phyloP scores from a whole-genome alignment of 768 basidiomycete genomes.

The Leccinum imitatum region DNA sequence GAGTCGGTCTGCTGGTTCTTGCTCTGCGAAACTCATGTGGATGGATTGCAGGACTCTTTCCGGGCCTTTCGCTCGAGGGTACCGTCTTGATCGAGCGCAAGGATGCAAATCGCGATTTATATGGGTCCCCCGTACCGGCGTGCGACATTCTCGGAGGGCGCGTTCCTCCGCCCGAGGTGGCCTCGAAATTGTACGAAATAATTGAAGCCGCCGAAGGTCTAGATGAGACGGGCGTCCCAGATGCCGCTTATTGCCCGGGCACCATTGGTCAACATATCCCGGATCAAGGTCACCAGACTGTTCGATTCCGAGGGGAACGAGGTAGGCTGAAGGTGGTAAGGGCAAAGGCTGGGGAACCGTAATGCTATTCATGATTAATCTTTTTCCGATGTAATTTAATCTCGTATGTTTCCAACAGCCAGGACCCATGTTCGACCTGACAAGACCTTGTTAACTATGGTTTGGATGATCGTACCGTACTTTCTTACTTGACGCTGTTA shows the following conservation, averaged over 20 bases:
- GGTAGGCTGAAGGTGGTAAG: background rate
- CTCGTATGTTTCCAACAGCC: slow-evolving; percentile 3
- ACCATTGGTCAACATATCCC: slow-evolving; percentile 58
- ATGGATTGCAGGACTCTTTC: slow-evolving; percentile 71
- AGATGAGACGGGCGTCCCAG: slow-evolving; percentile 80
- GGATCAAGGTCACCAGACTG: slow-evolving; percentile 48
- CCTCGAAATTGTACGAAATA: slow-evolving; percentile 88
- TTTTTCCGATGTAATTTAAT: slow-evolving; percentile 3
- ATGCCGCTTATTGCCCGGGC: slow-evolving; percentile 76
- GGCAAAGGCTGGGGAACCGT: background rate
- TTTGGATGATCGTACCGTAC: background rate
- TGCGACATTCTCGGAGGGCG: slow-evolving; percentile 89
- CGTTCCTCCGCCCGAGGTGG: slow-evolving; percentile 97
- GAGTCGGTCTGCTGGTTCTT: background rate
- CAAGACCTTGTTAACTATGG: background rate
- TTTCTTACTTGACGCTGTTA: background rate
- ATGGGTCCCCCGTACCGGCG: slow-evolving; percentile 87
- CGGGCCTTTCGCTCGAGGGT: slow-evolving; percentile 92
- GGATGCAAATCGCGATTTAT: slow-evolving; percentile 95
- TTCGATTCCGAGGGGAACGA: slow-evolving; percentile 69
- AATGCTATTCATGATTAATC: slow-evolving; percentile 3
- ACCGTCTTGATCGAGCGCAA: slow-evolving; percentile 93
- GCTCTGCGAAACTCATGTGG: background rate
- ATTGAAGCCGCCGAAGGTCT: slow-evolving; percentile 95
- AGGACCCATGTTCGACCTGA: background rate